Base-by-base conservation (phyloP, 2,329 filamentous ascomycete species). In the Fusarium compactum region DNA sequence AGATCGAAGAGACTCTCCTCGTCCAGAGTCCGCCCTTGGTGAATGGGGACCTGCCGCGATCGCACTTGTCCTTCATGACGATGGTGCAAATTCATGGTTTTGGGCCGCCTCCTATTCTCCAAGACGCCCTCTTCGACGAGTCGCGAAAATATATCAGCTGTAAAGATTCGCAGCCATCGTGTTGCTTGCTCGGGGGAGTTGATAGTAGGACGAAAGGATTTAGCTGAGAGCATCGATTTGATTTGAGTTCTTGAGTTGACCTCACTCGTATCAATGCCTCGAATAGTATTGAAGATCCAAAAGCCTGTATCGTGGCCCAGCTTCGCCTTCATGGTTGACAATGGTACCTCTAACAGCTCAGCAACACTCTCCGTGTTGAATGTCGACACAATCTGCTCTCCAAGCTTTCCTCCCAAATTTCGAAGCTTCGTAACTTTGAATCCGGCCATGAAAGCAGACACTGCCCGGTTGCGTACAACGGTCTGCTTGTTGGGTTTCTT, bases 401-500 rank as follows among this genome's bases (percentile, higher is more conserved):
- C 96, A 30, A 98, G 84, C 81, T 98, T 98, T 24, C 96, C 96
- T 29, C 96, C 96, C n/a, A 99, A 82, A 79, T 95, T 97, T 18
- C 95, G 88, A 57, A 99, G 96, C 80, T 97, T 97, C 18, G 94
- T 97, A 76, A 98, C 95, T 77, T 97, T 97, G 85, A 97, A 94
- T 18, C 88, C 89, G 11, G 87, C 88, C 44, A 99, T 83, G 76
- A 99, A 99, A 45, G 91, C 85, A 67, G 90, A 85, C 4, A 94
- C 85, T 2, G 95, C 95, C 48, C 94, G 89, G 77, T 93, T 95
- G 25, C 96, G 91, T 51, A 99, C 90, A n/a, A 98, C 89, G 0
- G 95, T 98, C 81, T 99, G 96, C 72, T 92, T 89, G 77, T 98
- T 96, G 34, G 96, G 96, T 80, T 99, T 99, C 82, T 94, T 95